A percentile compares a stretch with the other conserved stretches of the same genome.
phyloP scores from a whole-genome alignment of 2,329 filamentous ascomycete genomes.

The Aspergillus proliferans region DNA sequence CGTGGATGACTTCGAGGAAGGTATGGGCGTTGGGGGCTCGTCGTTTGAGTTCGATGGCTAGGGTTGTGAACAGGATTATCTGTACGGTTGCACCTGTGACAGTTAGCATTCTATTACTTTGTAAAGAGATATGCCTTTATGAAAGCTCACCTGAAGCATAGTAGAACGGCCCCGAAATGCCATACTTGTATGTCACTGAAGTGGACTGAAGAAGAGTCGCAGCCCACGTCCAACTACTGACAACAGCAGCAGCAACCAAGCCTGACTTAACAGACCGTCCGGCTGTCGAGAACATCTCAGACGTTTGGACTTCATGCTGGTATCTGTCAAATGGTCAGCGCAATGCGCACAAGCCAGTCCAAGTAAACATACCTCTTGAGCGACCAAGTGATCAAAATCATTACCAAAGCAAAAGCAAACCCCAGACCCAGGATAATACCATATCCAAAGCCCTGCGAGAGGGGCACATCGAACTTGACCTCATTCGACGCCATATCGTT shows the following conservation, averaged over 20 bases:
- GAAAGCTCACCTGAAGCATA: conserved; percentile 52
- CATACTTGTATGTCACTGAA: conserved; percentile 75
- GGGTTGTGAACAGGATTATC: conserved; percentile 81
- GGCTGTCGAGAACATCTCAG: conserved; percentile 87
- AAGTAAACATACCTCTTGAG: conserved; percentile 50
- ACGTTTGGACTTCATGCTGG: conserved; percentile 71
- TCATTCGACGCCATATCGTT: conserved; percentile 18
- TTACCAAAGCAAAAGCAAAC: conserved; percentile 66
- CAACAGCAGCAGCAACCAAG: conserved; percentile 80
- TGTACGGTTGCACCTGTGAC: conserved; percentile 65
- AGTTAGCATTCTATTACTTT: conserved; percentile 14
- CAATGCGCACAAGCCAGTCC: not conserved
- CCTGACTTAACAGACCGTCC: conserved; percentile 84
- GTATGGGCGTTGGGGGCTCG: conserved; percentile 80
- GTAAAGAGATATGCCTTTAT: conserved; percentile 11
- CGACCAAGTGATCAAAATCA: conserved; percentile 67
- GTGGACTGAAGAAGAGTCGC: conserved; percentile 74
- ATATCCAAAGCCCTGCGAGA: conserved; percentile 63
- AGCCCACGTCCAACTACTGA: conserved; percentile 90
- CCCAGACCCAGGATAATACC: conserved; percentile 70
- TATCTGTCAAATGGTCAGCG: conserved; percentile 39
- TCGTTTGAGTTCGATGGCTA: conserved; percentile 84
- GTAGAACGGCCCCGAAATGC: conserved; percentile 61
- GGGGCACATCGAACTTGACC: conserved; percentile 26
- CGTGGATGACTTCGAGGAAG: conserved; percentile 71